Base-by-base conservation (phyloP, 495 filamentous ascomycete species). In the Penicillium silybi region DNA sequence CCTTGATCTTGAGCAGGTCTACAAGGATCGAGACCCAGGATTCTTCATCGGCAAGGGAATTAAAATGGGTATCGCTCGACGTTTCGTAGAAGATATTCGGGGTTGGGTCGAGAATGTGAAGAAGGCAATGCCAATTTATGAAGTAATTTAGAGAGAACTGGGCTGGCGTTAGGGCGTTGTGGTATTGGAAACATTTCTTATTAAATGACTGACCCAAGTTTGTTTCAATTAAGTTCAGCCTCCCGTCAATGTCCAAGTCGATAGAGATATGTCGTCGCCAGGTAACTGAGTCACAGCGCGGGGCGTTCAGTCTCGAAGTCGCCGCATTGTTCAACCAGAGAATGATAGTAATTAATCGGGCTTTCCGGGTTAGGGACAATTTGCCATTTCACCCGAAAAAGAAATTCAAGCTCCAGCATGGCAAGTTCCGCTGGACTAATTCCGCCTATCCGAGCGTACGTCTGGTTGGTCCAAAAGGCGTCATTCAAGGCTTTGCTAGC, bases 361-460 rank as follows among this genome's bases (percentile, higher is more conserved):
- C 91, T 85, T 63, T 97, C 92, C 2, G 91, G 89, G 57, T 91
- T 86, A 9, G 92, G 92, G 9, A 97, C 90, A 62, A 97, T 97
- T 53, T 85, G 85, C 92, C 92, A 97, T 51, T 95, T 86, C 23
- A 97, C 84, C 53, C 86, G 74, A 62, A 87, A 85, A 38, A 97
- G 67, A 61, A 97, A 95, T 53, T 97, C 92, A 41, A 97, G 72
- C 60, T 97, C 92, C n/a, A 97, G 76, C 50, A 95, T 69, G 17
- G 91, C 92, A 53, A 97, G 70, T 62, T 97, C 92, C 3, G 27
- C 9, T 7, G 27, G 4, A 7, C 41, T 44, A 1, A 44, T 44
- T 25, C 41, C 41, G 4, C 41, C 41, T 25, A 44, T 44, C 7
- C 25, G n/a, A 25, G 41, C 41, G 11, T 44, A 44, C 26, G 41